Evolutionary conservation across 2,329 filamentous ascomycete genomes (phyloP).

Genomic region (Aspergillus sp.): DNA sequence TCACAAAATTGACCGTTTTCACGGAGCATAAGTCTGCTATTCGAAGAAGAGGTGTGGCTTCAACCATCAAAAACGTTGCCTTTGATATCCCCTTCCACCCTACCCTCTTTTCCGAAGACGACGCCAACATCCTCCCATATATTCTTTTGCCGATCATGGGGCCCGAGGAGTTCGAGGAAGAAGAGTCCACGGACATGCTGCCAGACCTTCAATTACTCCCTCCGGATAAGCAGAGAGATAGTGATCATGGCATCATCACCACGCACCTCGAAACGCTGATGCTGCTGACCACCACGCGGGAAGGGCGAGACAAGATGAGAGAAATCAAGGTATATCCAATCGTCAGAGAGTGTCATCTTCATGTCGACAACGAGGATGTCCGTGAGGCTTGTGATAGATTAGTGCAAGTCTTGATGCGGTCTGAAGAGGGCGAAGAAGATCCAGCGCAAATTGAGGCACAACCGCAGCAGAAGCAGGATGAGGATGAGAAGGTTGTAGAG

Average conservation of each 20-base stretch:
- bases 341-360: constrained; percentile 73
- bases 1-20: constrained; percentile 89
- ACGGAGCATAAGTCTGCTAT: constrained; percentile 81
- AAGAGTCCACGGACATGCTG: constrained; percentile 79
- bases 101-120: constrained; percentile 60
- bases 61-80: constrained; percentile 85
- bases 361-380: constrained; percentile 69
- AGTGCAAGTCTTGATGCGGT: constrained; percentile 80
- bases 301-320: constrained; percentile 66
- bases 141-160: constrained; percentile 81
- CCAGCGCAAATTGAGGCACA: constrained; percentile 21
- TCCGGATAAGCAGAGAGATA: constrained; percentile 79
- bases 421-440: constrained; percentile 56
- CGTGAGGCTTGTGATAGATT: constrained; percentile 78
- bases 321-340: constrained; percentile 79
- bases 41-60: constrained; percentile 86
- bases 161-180: constrained; percentile 76
- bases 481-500: constrained; percentile 40
- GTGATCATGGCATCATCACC: constrained; percentile 65
- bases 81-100: constrained; percentile 72
- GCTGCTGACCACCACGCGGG: constrained; percentile 68
- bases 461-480: constrained; percentile 32
- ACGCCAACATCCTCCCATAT: constrained; percentile 78
- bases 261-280: constrained; percentile 85
- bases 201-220: constrained; percentile 83